Conservation (phyloP, 1,284 basidiomycete genomes). For the Moniliophthora roreri region DNA sequence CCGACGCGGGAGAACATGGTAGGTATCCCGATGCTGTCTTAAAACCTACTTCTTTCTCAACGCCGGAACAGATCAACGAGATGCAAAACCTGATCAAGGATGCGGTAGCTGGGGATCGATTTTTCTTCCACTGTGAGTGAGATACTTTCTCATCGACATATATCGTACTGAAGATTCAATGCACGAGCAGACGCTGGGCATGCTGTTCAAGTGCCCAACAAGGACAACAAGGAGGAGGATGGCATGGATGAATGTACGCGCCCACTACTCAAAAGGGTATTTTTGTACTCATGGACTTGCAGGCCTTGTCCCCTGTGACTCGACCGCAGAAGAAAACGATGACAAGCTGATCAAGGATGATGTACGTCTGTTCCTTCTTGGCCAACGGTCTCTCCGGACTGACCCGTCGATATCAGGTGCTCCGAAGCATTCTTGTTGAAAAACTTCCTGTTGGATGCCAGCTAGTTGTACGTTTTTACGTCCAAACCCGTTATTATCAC, state of each 20-base stretch:
- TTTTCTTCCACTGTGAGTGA: slow-evolving; percentile 37
- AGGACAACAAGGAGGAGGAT: slow-evolving; percentile 30
- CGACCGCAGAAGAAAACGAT: slow-evolving; percentile 14
- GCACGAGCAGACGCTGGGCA: slow-evolving; percentile 33
- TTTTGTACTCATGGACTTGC: neutral
- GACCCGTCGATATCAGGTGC: slow-evolving; percentile 26
- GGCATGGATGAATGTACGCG: slow-evolving; percentile 37
- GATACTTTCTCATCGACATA: neutral
- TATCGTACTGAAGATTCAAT: neutral
- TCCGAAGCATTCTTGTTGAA: slow-evolving; percentile 37
- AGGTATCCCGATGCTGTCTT: slow-evolving; percentile 7
- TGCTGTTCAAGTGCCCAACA: slow-evolving; percentile 28
- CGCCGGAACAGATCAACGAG: slow-evolving; percentile 27
- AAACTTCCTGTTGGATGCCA: slow-evolving; percentile 38
- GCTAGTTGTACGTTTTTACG: slow-evolving; percentile 31
- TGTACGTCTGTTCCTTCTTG: slow-evolving; percentile 22
- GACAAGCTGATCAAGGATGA: slow-evolving; percentile 33
- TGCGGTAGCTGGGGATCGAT: slow-evolving; percentile 30
- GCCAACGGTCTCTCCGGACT: neutral
- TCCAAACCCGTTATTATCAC: too few species aligned
- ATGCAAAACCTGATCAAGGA: slow-evolving; percentile 28
- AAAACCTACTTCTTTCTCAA: neutral
- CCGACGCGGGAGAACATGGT: slow-evolving; percentile 28
- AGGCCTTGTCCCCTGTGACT: slow-evolving; percentile 22
- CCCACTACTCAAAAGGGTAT: neutral